Conservation (phyloP, 129 eudicot genomes). For the Tagetes erecta region DNA sequence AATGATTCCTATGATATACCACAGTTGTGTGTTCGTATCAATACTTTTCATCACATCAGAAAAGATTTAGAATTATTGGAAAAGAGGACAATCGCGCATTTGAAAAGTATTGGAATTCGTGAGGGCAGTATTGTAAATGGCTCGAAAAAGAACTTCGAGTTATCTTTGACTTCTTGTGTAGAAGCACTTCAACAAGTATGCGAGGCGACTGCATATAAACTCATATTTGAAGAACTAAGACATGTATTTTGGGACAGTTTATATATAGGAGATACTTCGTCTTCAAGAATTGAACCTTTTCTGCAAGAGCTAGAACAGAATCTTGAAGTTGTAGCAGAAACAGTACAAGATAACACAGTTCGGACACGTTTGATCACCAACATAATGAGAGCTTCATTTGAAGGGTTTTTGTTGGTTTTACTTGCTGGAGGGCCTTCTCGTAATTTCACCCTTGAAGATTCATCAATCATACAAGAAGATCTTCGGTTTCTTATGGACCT, state of each 20-base stretch:
- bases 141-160: slow-evolving; percentile 48
- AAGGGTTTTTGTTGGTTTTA: slow-evolving; percentile 85
- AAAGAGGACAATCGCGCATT: slow-evolving; percentile 47
- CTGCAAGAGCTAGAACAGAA: slow-evolving; percentile 70
- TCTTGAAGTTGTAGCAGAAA: slow-evolving; percentile 56
- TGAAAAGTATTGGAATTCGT: slow-evolving; percentile 43
- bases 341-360: slow-evolving; percentile 63
- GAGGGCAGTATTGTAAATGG: slow-evolving; percentile 36
- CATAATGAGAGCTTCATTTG: slow-evolving; percentile 79
- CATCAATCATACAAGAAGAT: slow-evolving; percentile 58
- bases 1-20: slow-evolving; percentile 47
- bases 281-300: slow-evolving; percentile 74
- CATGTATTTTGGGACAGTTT: slow-evolving; percentile 63
- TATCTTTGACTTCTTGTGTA: slow-evolving; percentile 52
- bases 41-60: slow-evolving; percentile 61
- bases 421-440: slow-evolving; percentile 88
- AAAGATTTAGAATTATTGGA: slow-evolving; percentile 55
- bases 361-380: slow-evolving; percentile 73
- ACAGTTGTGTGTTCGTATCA: slow-evolving; percentile 68
- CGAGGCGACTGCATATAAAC: slow-evolving; percentile 64
- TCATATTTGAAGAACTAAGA: slow-evolving; percentile 61
- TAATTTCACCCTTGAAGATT: slow-evolving; percentile 55
- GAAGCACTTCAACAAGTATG: slow-evolving; percentile 73
- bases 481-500: slow-evolving; percentile 70
- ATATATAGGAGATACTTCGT: slow-evolving; percentile 52